A percentile compares a stretch with the other conserved stretches of the same genome.
These are phyloP conservation scores for Picochlorum sp. DNA, from an alignment of 139 green algal genomes.

Conservation along the genomic window DNA sequence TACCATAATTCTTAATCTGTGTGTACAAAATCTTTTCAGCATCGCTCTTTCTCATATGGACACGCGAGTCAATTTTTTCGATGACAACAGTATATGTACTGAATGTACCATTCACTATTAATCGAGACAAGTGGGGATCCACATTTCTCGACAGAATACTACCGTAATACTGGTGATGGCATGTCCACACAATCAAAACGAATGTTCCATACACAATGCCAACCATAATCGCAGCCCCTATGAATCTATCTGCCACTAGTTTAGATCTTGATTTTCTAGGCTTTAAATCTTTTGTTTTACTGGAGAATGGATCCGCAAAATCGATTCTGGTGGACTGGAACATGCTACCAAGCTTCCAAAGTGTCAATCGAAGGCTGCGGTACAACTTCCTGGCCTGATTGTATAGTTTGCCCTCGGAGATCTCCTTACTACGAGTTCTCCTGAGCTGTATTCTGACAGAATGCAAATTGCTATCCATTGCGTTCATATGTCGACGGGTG, in stretches of 20 bases:
- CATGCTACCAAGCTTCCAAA: neutral
- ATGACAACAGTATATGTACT: conserved; percentile 31
- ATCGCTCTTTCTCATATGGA: neutral
- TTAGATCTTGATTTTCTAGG: neutral
- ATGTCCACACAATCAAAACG: neutral
- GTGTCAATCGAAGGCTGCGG: neutral
- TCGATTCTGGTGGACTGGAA: neutral
- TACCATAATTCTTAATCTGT: conserved; percentile 38
- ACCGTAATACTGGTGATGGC: neutral
- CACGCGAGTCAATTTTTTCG: conserved; percentile 28
- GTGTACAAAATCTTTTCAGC: conserved; percentile 22
- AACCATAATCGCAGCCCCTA: neutral
- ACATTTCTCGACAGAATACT: neutral
- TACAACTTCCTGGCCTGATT: neutral
- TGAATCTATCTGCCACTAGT: neutral
- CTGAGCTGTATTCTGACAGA: too few relatives aligned
- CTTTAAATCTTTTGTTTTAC: neutral
- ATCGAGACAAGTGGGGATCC: neutral
- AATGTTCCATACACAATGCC: neutral
- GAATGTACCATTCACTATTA: conserved; percentile 2
- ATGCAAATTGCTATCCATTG: too few relatives aligned
- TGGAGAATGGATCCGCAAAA: neutral
- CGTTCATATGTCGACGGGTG: too few relatives aligned
- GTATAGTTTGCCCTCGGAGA: neutral
- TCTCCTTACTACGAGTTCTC: too few relatives aligned